phyloP scores from a whole-genome alignment of 345 rosid species.

The Eucalyptus dawsonii region DNA sequence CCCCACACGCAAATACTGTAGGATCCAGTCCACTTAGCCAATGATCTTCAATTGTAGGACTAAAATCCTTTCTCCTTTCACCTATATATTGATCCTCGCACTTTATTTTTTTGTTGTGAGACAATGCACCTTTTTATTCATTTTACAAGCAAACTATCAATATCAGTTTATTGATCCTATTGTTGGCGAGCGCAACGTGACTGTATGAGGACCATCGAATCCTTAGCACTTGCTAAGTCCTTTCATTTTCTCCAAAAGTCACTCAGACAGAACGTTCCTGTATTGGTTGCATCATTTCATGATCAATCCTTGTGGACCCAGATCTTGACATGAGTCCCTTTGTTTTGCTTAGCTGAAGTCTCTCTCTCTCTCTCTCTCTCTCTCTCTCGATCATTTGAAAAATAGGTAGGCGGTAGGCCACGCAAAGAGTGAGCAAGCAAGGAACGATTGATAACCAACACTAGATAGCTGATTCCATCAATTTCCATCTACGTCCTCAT shows the following conservation, averaged over 20 bases:
- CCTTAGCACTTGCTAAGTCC: neutral
- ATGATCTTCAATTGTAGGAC: neutral
- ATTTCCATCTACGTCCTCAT: neutral
- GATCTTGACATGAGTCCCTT: neutral
- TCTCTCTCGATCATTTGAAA: neutral
- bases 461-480: neutral
- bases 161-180: fast-evolving
- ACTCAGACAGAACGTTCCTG: neutral
- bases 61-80: no score
- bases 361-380: neutral
- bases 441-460: neutral
- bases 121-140: neutral
- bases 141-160: no score
- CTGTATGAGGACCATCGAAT: neutral
- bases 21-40: neutral
- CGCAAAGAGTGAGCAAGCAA: neutral
- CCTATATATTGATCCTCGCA: neutral
- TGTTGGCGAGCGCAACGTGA: neutral
- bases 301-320: neutral
- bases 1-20: neutral
- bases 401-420: neutral
- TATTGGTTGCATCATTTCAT: neutral
- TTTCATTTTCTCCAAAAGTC: neutral
- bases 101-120: neutral
- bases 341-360: neutral